Base-by-base conservation (phyloP, 495 filamentous ascomycete genomes). In the Stereocaulon alpinum region DNA sequence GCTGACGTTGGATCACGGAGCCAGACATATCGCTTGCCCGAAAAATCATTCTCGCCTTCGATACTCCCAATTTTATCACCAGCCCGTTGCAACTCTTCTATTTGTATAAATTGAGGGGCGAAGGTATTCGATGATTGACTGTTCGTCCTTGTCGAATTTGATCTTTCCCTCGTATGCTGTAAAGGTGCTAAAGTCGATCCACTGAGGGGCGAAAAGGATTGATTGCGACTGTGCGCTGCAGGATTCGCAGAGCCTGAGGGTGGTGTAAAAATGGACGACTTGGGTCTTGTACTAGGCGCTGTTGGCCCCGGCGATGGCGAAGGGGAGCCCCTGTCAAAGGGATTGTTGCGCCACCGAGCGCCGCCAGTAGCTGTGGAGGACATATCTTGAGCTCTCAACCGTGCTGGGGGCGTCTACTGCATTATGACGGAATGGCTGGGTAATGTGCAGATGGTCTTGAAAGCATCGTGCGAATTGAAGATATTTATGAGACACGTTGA, bases 1-100 rank as follows among this genome's bases (percentile, higher is more conserved):
- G 93, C 93, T 59, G 80, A 79, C 67, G 90, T 79, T 1, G 87
- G 77, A 72, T 99, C 90, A 70, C 84, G 84, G 65, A 97, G 74
- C 94, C 94, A 99, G 56, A 99, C 91, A 78, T 96, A 97, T 76
- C 93, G 82, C 71, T 91, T 95, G n/a, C 94, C 94, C 0, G 93
- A 97, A 71, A 99, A 96, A 77, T 97, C 94, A 72, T 93, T 95
- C 68, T 95, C 91, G 49, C 90, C 91, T 70, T 96, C 91, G 54
- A 93, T 85, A 6, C 87, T 86, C 18, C 82, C 80, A 20, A 92
- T 83, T 40, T 79, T 71, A 63, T 94, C 88, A 20, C 80, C 71
- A 18, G 75, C 81, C 40, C 81, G 79, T 58, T 83, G 76, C 64
- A 86, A 69, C 56, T 88, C 86, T 61, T 92, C 88, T 2, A 83